phyloP scores from a whole-genome alignment of 2,329 filamentous ascomycete genomes.

The Ciborinia camelliae region DNA sequence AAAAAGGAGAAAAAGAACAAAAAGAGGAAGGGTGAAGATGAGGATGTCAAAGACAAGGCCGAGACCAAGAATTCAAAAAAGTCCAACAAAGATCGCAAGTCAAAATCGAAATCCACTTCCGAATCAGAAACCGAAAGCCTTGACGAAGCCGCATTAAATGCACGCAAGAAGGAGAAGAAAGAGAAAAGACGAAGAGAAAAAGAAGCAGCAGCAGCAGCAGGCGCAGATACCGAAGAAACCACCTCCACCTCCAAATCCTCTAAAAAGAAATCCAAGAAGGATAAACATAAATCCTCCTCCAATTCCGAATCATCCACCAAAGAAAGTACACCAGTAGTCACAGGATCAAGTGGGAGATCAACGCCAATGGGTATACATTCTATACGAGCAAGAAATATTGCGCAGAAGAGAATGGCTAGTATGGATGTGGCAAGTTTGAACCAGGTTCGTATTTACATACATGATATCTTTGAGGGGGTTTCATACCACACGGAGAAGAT shows the following conservation, averaged over 20 bases:
- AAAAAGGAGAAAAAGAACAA: constrained; percentile 17
- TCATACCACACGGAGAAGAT: neutral
- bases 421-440: constrained; percentile 79
- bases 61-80: constrained; percentile 36
- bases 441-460: constrained; percentile 48
- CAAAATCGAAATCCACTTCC: constrained; percentile 6
- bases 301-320: constrained; percentile 28
- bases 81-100: constrained; percentile 32
- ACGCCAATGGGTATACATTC: constrained; percentile 61
- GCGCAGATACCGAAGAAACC: constrained; percentile 12
- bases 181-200: constrained; percentile 24
- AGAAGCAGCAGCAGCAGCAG: constrained; percentile 10
- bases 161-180: constrained; percentile 15
- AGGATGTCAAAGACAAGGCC: constrained; percentile 33
- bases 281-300: constrained; percentile 40
- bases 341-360: constrained; percentile 43
- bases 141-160: neutral
- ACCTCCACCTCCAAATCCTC: constrained; percentile 30
- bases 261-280: constrained; percentile 42
- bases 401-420: constrained; percentile 80
- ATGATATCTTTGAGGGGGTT: neutral
- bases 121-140: neutral
- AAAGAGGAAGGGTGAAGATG: constrained; percentile 46
- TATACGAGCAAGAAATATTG: constrained; percentile 77
- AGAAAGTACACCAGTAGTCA: constrained; percentile 32